These are phyloP conservation scores for Cicer bijugum DNA, from an alignment of 306 rosid species.

Conservation along the genomic window DNA sequence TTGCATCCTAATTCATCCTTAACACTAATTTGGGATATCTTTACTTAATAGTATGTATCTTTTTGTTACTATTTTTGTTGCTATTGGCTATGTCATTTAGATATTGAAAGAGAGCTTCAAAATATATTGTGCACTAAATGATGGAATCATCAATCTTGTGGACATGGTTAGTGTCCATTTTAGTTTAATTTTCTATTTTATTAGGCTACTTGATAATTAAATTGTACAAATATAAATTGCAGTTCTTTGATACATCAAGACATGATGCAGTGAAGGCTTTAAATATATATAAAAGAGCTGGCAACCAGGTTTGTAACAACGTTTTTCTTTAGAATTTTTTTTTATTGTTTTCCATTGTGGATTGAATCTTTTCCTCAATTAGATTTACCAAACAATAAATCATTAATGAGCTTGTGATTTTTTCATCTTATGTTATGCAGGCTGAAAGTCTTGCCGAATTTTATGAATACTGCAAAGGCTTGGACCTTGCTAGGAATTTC, in stretches of 20 bases:
- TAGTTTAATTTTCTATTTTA: constrained; percentile 16
- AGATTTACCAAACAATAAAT: constrained; percentile 18
- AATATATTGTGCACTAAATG: constrained; percentile 92
- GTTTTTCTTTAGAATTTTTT: background rate
- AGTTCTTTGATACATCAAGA: constrained; percentile 95
- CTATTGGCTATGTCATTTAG: constrained; percentile 51
- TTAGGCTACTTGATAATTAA: background rate
- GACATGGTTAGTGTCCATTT: constrained; percentile 77
- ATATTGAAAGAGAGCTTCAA: constrained; percentile 98
- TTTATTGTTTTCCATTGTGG: background rate
- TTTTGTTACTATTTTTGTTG: constrained; percentile 9
- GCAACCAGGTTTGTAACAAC: constrained; percentile 73
- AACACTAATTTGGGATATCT: background rate
- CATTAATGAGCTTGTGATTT: constrained; percentile 15
- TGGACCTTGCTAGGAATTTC: constrained; percentile 90
- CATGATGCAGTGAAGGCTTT: constrained; percentile 93
- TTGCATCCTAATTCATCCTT: background rate
- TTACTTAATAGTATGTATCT: background rate
- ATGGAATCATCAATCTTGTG: constrained; percentile 95
- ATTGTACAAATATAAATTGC: constrained; percentile 41
- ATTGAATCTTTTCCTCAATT: constrained; percentile 3
- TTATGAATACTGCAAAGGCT: constrained; percentile 90
- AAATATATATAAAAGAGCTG: constrained; percentile 86
- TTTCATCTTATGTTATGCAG: constrained; percentile 49
- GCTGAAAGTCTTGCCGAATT: constrained; percentile 84